These are phyloP conservation scores for Diospyros lotus DNA, from an alignment of 148 eudicot species.

Conservation along the genomic window DNA sequence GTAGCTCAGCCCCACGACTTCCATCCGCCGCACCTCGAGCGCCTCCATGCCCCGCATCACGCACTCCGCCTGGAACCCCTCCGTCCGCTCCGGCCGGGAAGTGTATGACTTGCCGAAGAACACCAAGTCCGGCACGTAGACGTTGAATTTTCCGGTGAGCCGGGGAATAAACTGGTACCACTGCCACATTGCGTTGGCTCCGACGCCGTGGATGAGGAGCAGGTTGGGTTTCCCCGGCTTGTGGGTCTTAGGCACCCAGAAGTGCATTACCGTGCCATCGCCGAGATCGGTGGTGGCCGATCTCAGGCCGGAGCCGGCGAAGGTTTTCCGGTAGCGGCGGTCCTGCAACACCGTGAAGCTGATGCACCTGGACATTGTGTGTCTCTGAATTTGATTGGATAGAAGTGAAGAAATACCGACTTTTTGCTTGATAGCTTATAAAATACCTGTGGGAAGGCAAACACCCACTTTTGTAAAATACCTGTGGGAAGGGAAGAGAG, in stretches of 20 bases:
- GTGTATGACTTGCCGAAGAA: constrained; percentile 54
- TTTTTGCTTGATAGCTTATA: too few relatives aligned
- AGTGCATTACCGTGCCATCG: constrained; percentile 50
- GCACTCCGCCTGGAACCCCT: constrained; percentile 51
- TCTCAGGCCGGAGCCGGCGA: constrained; percentile 31
- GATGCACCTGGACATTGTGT: constrained; percentile 33
- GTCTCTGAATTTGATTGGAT: background rate
- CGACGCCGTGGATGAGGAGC: constrained; percentile 51
- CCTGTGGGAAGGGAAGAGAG: too few relatives aligned
- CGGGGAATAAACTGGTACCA: constrained; percentile 36
- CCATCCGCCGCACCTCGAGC: constrained; percentile 29
- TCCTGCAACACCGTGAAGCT: constrained; percentile 39
- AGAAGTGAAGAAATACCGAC: too few relatives aligned
- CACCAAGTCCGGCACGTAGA: constrained; percentile 54
- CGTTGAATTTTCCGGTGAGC: constrained; percentile 32
- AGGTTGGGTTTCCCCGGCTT: constrained; percentile 22
- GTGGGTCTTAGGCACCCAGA: constrained; percentile 45
- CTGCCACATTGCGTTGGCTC: constrained; percentile 70
- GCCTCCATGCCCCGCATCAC: constrained; percentile 32
- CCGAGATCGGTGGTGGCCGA: constrained; percentile 29
- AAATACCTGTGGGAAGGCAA: too few relatives aligned
- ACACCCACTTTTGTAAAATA: too few relatives aligned
- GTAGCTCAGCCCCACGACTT: constrained; percentile 50
- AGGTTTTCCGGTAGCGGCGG: constrained; percentile 31
- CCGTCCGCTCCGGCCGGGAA: constrained; percentile 39